Evolutionary conservation across 495 filamentous ascomycete genomes (phyloP), one percentile per base, ranked within the genome.

Genomic region (Hypoxylon subgilvum): DNA sequence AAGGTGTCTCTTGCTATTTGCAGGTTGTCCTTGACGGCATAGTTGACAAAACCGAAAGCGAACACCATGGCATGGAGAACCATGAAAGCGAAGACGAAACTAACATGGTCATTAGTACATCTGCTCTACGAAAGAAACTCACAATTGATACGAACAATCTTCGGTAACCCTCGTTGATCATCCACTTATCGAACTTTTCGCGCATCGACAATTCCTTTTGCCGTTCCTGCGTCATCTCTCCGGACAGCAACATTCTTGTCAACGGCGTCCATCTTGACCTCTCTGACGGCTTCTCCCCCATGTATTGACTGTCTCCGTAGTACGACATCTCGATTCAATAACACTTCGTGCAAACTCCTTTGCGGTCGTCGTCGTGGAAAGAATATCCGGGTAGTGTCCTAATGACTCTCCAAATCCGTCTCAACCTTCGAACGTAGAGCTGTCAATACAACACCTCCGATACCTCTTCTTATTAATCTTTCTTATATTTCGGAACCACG

Each of bases 101-200:
- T 89, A 61, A 2, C 1, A 10, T 14, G 19, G 39, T 8, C 9
- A 66, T 71, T 36, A 78, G 68, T 40, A 35, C 7, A 32, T 13
- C 7, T 57, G 31, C 52, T 16, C 18, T 36, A 16, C 13, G 46
- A 41, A 48, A 23, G 30, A 12, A 47, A 66, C 63, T 59, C 43
- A 67, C 59, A n/a, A 16, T 21, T 13, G 13, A n/a, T 17, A 76
- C 83, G 45, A 75, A 88, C 82, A 92, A 82, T 82, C 85, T 78
- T 56, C 86, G 77, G 67, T 87, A 88, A 57, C 87, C 88, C 68
- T 90, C 87, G 68, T 89, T 89, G 43, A 90, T 85, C 86, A 90
- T 88, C 87, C 86, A 88, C 63, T 75, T 67, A 39, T 79, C 76
- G 52, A 79, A 77, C 58, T 76, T 80, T 62, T 82, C 76, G 48